Conservation (phyloP, 352 stramenopile genomes). For the Phytophthora multivora region DNA sequence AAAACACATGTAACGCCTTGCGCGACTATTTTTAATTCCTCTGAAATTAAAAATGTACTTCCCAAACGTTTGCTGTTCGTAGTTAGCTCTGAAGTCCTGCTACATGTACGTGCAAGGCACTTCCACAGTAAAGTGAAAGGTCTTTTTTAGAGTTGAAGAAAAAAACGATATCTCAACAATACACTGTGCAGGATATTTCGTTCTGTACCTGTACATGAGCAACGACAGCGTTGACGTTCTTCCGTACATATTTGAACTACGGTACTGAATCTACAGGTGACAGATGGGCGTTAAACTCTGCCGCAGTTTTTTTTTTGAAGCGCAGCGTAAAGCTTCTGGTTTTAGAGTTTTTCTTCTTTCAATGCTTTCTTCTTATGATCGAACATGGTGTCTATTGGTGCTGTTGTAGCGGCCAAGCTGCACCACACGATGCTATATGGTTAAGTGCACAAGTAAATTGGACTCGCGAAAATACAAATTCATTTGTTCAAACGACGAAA, state of each 20-base stretch:
- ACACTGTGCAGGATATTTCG: neutral
- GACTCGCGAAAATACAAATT: too few species aligned
- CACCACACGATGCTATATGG: neutral
- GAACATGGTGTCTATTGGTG: too few species aligned
- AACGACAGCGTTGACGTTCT: neutral
- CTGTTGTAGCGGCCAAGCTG: too few species aligned
- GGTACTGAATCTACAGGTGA: neutral
- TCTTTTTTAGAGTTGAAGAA: neutral
- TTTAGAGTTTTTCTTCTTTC: neutral
- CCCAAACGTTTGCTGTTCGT: neutral
- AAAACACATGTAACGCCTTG: neutral
- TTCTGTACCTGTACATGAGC: neutral
- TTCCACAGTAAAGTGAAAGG: neutral
- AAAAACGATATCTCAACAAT: neutral
- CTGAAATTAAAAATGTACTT: neutral
- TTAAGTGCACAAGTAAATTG: neutral
- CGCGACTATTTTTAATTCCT: conserved; percentile 3
- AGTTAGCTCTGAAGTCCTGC: neutral
- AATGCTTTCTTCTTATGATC: neutral
- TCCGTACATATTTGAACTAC: neutral
- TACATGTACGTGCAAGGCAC: too few species aligned
- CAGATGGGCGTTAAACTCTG: neutral
- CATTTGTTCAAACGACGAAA: conserved; percentile 2
- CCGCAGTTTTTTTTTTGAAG: neutral
- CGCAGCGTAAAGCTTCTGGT: neutral